A percentile compares a stretch with the other conserved stretches of the same genome.
Evolutionary conservation across 2,329 filamentous ascomycete species (phyloP).

Genomic region (Tolypocladium capitatum): DNA sequence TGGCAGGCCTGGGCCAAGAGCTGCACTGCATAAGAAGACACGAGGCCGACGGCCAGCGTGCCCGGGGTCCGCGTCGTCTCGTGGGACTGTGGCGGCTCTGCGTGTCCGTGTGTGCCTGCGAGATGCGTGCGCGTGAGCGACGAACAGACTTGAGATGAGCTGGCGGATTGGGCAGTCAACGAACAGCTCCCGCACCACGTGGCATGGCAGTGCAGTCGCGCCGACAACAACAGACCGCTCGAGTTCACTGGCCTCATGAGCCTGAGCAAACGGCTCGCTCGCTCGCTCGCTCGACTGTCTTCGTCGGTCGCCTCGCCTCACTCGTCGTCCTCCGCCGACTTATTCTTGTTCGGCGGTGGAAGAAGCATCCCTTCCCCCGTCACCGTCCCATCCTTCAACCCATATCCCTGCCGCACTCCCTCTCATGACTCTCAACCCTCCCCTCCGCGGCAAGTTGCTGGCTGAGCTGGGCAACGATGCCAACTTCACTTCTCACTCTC

Average conservation of each 20-base stretch:
- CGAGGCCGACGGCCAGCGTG: background rate
- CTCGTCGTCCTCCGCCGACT: background rate
- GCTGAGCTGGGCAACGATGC: conserved; percentile 11
- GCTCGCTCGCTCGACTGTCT: background rate
- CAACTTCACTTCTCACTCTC: conserved; percentile 15
- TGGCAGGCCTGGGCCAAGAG: background rate
- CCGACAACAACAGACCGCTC: background rate
- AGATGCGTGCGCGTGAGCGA: background rate
- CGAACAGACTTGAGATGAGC: background rate
- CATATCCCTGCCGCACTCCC: background rate
- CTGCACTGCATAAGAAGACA: background rate
- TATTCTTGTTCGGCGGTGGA: background rate
- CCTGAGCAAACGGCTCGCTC: background rate
- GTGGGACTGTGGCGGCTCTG: background rate
- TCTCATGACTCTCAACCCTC: conserved; percentile 21
- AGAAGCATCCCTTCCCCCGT: background rate
- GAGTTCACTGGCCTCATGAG: background rate
- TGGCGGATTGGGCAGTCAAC: background rate
- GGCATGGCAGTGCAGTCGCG: background rate
- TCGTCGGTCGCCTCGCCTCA: background rate
- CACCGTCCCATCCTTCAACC: background rate
- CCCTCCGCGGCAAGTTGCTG: conserved; percentile 12
- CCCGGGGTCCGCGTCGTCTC: background rate
- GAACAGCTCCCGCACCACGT: background rate
- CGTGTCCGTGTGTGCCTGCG: background rate